Conservation (phyloP, 768 basidiomycete species). For the Amanita fuliginea region DNA sequence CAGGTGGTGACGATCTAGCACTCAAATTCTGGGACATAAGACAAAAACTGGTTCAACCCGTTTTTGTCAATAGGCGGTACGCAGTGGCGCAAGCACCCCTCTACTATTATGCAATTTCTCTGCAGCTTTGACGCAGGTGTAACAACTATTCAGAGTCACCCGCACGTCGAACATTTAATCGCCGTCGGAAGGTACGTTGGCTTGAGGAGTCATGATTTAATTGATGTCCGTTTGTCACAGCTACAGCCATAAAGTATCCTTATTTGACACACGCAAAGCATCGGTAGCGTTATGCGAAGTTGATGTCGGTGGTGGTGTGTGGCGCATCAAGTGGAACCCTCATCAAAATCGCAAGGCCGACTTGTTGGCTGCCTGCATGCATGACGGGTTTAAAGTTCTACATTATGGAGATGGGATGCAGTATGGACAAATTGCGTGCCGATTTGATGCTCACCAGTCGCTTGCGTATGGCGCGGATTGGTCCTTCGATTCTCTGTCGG, state of each 20-base stretch:
- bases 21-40: conserved; percentile 90
- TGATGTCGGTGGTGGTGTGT: conserved; percentile 83
- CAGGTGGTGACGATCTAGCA: conserved; percentile 88
- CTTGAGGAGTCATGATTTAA: not conserved
- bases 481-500: conserved; percentile 35
- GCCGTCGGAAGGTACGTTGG: conserved; percentile 76
- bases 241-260: conserved; percentile 70
- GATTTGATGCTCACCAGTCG: conserved; percentile 69
- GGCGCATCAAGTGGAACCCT: conserved; percentile 97
- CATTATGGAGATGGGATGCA: conserved; percentile 25
- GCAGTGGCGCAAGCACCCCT: not conserved
- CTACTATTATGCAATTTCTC: conserved; percentile 1
- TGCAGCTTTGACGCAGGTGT: conserved; percentile 85
- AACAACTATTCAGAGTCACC: conserved; percentile 82
- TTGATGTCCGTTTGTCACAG: conserved; percentile 25
- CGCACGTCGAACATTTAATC: conserved; percentile 65
- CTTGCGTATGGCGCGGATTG: conserved; percentile 93
- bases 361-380: conserved; percentile 94
- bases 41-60: conserved; percentile 44
- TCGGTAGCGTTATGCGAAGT: conserved; percentile 41
- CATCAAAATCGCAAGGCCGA: conserved; percentile 50
- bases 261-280: conserved; percentile 77
- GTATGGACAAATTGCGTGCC: conserved; percentile 31
- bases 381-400: conserved; percentile 88
- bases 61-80: conserved; percentile 66